phyloP scores from a whole-genome alignment of 306 rosid genomes.

The Leucaena leucocephala region DNA sequence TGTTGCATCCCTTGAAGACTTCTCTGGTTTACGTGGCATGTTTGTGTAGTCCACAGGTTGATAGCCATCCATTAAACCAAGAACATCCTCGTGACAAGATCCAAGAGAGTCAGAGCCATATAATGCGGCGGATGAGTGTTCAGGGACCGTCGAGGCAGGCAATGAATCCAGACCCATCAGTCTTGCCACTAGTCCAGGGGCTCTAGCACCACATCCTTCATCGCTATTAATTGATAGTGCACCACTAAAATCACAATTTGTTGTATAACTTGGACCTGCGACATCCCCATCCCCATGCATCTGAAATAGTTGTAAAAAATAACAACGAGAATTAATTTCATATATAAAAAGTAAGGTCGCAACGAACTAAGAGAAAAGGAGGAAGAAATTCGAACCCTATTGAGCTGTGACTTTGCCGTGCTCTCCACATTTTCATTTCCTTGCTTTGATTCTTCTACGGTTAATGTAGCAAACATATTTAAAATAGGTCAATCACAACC shows the following conservation, averaged over 20 bases:
- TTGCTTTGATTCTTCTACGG: slow-evolving; percentile 52
- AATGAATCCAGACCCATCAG: slow-evolving; percentile 94
- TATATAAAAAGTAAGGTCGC: not conserved
- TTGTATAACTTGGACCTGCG: slow-evolving; percentile 58
- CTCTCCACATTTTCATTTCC: slow-evolving; percentile 68
- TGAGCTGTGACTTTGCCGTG: slow-evolving; percentile 45
- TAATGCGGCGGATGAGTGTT: slow-evolving; percentile 48
- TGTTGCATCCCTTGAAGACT: slow-evolving; percentile 50
- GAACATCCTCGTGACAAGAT: slow-evolving; percentile 55
- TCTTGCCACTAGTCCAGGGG: slow-evolving; percentile 86
- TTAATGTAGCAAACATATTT: slow-evolving; percentile 36
- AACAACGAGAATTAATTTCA: slow-evolving; percentile 5
- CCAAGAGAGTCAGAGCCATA: slow-evolving; percentile 50
- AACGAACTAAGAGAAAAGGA: slow-evolving; percentile 10
- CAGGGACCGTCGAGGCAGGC: slow-evolving; percentile 54
- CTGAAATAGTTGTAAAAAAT: slow-evolving; percentile 49
- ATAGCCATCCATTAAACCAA: slow-evolving; percentile 47
- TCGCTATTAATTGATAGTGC: slow-evolving; percentile 59
- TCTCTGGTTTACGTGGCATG: slow-evolving; percentile 55
- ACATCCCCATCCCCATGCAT: slow-evolving; percentile 58
- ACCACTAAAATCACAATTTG: slow-evolving; percentile 55
- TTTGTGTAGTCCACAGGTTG: slow-evolving; percentile 44
- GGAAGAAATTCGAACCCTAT: slow-evolving; percentile 50
- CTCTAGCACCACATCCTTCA: slow-evolving; percentile 69
- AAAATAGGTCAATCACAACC: not conserved